phyloP scores from a whole-genome alignment of 768 basidiomycete genomes.

The Leccinum boreale region DNA sequence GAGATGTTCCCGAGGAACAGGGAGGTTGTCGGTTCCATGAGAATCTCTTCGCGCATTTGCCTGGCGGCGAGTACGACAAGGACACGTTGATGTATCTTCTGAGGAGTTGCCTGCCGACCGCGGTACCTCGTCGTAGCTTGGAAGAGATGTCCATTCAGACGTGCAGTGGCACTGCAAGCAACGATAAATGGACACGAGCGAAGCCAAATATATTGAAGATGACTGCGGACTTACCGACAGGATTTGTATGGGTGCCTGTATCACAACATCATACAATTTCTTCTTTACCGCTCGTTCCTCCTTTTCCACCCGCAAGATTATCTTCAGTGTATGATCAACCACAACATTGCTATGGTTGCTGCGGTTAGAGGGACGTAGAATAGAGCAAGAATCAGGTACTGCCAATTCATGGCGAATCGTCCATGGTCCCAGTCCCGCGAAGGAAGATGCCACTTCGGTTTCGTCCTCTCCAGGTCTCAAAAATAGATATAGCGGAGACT shows the following conservation, averaged over 20 bases:
- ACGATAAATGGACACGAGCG: not conserved
- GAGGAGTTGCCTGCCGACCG: constrained; percentile 3
- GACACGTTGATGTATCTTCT: constrained; percentile 33
- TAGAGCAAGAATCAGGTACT: constrained; percentile 61
- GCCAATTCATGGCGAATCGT: constrained; percentile 63
- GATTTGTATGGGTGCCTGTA: constrained; percentile 82
- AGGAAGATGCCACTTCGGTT: constrained; percentile 53
- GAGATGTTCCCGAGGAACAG: constrained; percentile 24
- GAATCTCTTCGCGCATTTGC: constrained; percentile 11
- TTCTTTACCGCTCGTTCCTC: constrained; percentile 68
- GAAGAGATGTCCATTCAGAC: constrained; percentile 74
- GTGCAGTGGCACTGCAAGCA: constrained; percentile 70
- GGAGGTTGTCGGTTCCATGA: not conserved
- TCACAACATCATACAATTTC: constrained; percentile 84
- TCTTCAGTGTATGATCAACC: constrained; percentile 75
- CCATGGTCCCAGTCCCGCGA: constrained; percentile 89
- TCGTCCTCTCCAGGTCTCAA: constrained; percentile 47
- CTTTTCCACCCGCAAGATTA: constrained; percentile 78
- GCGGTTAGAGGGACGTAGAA: constrained; percentile 75
- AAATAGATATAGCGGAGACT: constrained; percentile 63
- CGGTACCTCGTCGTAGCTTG: constrained; percentile 56
- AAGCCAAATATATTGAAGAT: not conserved
- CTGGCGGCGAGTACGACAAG: constrained; percentile 34
- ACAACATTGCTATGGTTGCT: constrained; percentile 55
- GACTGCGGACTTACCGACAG: constrained; percentile 62